Percentiles rank a stretch among this genome's conserved stretches.
Conservation (phyloP, 495 filamentous ascomycete species). For the Lophiostoma macrostomum region DNA sequence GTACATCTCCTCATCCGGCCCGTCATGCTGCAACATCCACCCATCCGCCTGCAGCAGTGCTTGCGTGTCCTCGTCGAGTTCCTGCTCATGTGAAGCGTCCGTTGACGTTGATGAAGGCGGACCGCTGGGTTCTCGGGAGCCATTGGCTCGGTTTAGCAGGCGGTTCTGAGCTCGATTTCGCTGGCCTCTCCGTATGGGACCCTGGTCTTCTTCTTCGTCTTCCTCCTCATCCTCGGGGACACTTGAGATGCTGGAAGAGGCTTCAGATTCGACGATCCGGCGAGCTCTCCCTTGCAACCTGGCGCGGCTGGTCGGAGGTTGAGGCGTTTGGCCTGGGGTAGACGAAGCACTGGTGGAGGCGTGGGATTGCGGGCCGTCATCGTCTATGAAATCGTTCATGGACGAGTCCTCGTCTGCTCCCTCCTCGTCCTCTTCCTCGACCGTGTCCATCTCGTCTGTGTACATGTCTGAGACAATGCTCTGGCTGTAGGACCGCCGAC, state of each 20-base stretch:
- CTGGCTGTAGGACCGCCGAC: conserved; percentile 33
- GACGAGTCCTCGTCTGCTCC: conserved; percentile 36
- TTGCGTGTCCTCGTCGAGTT: conserved; percentile 31
- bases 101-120: conserved; percentile 24
- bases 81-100: conserved; percentile 25
- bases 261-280: conserved; percentile 33
- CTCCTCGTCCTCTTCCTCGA: conserved; percentile 41
- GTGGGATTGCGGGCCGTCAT: conserved; percentile 14
- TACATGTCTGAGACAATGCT: conserved; percentile 34
- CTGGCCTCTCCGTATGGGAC: conserved; percentile 27
- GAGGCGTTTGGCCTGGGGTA: conserved; percentile 19
- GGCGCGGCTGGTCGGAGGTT: not conserved
- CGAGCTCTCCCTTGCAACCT: conserved; percentile 13
- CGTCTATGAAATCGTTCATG: conserved; percentile 39
- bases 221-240: conserved; percentile 29
- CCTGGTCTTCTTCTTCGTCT: conserved; percentile 33
- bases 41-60: conserved; percentile 27
- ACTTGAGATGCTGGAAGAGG: conserved; percentile 18
- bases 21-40: conserved; percentile 35
- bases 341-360: conserved; percentile 18
- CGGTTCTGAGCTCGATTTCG: conserved; percentile 22
- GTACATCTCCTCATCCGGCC: conserved; percentile 29
- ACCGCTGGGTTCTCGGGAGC: conserved; percentile 17
- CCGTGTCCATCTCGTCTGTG: conserved; percentile 33
- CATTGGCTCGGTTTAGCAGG: conserved; percentile 29